Evolutionary conservation across 345 rosid species (phyloP), one percentile per base, ranked within the genome.

Genomic region (Populus euphratica): DNA sequence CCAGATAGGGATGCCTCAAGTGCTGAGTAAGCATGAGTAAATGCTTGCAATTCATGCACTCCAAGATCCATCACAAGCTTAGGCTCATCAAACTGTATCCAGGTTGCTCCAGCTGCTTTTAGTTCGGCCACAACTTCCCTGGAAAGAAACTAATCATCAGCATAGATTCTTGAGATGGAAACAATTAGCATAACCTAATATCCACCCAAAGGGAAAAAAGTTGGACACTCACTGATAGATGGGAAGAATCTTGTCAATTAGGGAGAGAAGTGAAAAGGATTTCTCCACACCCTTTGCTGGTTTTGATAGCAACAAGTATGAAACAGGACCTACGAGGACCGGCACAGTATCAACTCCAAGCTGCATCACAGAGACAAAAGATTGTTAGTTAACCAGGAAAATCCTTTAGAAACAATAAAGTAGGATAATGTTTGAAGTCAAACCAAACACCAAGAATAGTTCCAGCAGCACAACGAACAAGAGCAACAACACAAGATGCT

Each of bases 71-170:
- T 84, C 41, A 93, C 96, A 74, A 95, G 93, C 73, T 90, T 86
- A 64, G 98, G 97, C 87, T 95, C 99, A 84, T 95, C 98, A 69
- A 95, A 86, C 83, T 95, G 99, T 84, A 95, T 95, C 94, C 96
- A 90, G 61, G 89, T 79, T 47, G 99, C 99, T 82, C 98, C 97
- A 82, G 98, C 98, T 38, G 86, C 99, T 81, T 95, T 95, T 50
- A 95, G 94, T 83, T 95, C 99, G 27, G 81, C 68, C 41, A 95
- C 71, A 65, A 93, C 98, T 84, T 95, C 98, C 93, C 98, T 94
- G 87, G 87, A 38, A 73, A 49, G 38, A 31, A 52, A 41, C 73
- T 59, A 54, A 68, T 47, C 35, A 6, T 61, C 20, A 54, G 69
- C 76, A 73, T 20, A 31, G 21, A 56, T 68, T 59, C 36, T 56